Base-by-base conservation (phyloP, 2,329 filamentous ascomycete genomes). In the Capronia coronata region DNA sequence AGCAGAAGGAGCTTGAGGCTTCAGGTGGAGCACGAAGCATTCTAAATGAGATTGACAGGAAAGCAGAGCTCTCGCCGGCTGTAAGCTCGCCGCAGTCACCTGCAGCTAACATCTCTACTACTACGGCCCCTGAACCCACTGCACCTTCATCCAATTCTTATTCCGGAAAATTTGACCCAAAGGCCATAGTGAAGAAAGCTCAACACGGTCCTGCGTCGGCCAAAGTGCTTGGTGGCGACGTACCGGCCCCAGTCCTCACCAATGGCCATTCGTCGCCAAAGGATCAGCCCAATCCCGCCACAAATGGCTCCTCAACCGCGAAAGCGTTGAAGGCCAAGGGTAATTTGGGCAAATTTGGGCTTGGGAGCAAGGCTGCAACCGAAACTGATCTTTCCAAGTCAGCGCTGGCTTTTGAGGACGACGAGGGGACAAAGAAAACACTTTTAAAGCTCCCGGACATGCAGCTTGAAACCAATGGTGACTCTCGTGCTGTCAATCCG, bases 381-480 rank as follows among this genome's bases (percentile, higher is more conserved):
- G 87, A 88, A 46, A 67, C 67, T 18, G 84, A 87, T 44, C 88
- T 86, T 62, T 74, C 79, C 16, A 88, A 87, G 63, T 84, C 83
- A 59, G 88, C 86, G 53, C 74, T 94, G 18, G 83, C 89, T 60
- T 83, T 96, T 60, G 90, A 86, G 53, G 91, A 96, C 63, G 91
- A 96, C 61, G 87, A 94, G 62, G 83, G 82, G 25, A 85, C 84
- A 1, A 83, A 86, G 63, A 86, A 89, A 65, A 96, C 94, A 71
- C 79, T 98, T 58, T 88, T 88, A 64, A 93, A 90, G 70, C 81
- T 98, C 53, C 90, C 91, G 50, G 84, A 84, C 58, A 80, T 87
- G 51, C 79, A 84, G 46, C 73, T 86, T 46, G 50, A 58, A 46
- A 27, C 51, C 22, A 46, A 25, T 14, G 18, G 16, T 9, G 79